Evolutionary conservation across 495 filamentous ascomycete species (phyloP).

Genomic region (Xylaria grammica): DNA sequence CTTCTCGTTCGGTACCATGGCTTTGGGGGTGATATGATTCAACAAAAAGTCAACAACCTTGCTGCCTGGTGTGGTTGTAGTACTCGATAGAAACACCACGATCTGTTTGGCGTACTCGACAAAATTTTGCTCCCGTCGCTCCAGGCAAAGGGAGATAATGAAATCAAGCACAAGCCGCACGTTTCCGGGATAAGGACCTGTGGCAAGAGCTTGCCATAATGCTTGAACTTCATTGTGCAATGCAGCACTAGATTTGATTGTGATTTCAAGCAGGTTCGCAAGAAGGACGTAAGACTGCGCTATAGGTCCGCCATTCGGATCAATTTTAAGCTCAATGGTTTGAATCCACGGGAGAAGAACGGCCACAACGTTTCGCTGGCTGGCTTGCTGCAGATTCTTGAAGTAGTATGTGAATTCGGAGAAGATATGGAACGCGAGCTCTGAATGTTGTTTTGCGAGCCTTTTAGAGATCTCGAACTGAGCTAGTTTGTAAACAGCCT

Average conservation of each 20-base stretch:
- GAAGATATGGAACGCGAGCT: slow-evolving; percentile 90
- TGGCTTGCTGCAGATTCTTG: slow-evolving; percentile 76
- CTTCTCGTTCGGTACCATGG: slow-evolving; percentile 86
- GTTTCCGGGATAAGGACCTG: slow-evolving; percentile 92
- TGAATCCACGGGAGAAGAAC: slow-evolving; percentile 97
- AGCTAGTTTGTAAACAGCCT: slow-evolving; percentile 94
- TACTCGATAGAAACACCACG: slow-evolving; percentile 91
- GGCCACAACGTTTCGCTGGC: slow-evolving; percentile 91
- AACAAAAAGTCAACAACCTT: slow-evolving; percentile 95
- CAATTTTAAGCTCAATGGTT: slow-evolving; percentile 89
- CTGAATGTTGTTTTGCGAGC: slow-evolving; percentile 84
- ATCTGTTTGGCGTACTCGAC: slow-evolving; percentile 98
- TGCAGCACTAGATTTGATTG: slow-evolving; percentile 83
- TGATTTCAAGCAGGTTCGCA: slow-evolving; percentile 95
- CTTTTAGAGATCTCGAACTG: slow-evolving; percentile 95
- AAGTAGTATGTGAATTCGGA: slow-evolving; percentile 94
- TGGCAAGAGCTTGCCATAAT: slow-evolving; percentile 94
- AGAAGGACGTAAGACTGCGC: slow-evolving; percentile 92
- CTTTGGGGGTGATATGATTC: slow-evolving; percentile 84
- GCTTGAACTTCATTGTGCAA: slow-evolving; percentile 97
- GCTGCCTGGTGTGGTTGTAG: slow-evolving; percentile 74
- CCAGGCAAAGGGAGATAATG: slow-evolving; percentile 89
- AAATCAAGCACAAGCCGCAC: slow-evolving; percentile 94
- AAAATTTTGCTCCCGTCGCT: slow-evolving; percentile 94
- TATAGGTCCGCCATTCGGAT: slow-evolving; percentile 89